Evolutionary conservation across 1,139 yeast genomes (phyloP).

Genomic region (Wickerhamomyces sp.): DNA sequence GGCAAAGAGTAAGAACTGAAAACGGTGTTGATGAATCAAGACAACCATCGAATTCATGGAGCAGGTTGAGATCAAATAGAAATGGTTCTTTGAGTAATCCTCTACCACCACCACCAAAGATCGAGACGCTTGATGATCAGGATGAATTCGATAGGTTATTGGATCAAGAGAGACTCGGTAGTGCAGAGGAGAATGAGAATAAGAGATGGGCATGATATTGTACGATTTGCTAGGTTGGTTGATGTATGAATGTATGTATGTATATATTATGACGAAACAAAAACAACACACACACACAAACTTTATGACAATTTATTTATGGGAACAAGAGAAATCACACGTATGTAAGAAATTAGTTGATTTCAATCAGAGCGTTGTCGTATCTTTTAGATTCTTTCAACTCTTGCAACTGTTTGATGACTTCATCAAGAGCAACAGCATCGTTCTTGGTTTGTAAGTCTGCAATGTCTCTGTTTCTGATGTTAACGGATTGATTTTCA

Average conservation of each 20-base stretch:
- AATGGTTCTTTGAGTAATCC: neutral
- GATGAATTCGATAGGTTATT: conserved; percentile 21
- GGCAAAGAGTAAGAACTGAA: conserved; percentile 22
- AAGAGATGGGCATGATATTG: conserved; percentile 12
- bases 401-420: conserved; percentile 57
- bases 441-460: conserved; percentile 88
- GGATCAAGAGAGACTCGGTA: conserved; percentile 18
- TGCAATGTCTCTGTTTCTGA: conserved; percentile 87
- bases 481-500: conserved; percentile 70
- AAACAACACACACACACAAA: neutral
- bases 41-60: conserved; percentile 12
- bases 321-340: neutral
- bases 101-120: neutral
- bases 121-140: neutral
- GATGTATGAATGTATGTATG: too few species aligned
- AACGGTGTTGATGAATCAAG: conserved; percentile 6
- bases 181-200: conserved; percentile 12
- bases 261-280: neutral
- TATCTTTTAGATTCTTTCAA: conserved; percentile 65
- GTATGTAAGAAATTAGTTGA: neutral
- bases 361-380: conserved; percentile 43
- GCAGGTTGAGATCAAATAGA: conserved; percentile 11
- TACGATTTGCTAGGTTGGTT: too few species aligned
- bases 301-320: too few species aligned
- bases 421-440: conserved; percentile 64